Evolutionary conservation across 805 yeast genomes (phyloP), one percentile per base, ranked within the genome.

Genomic region (Metschnikowia anglica): DNA sequence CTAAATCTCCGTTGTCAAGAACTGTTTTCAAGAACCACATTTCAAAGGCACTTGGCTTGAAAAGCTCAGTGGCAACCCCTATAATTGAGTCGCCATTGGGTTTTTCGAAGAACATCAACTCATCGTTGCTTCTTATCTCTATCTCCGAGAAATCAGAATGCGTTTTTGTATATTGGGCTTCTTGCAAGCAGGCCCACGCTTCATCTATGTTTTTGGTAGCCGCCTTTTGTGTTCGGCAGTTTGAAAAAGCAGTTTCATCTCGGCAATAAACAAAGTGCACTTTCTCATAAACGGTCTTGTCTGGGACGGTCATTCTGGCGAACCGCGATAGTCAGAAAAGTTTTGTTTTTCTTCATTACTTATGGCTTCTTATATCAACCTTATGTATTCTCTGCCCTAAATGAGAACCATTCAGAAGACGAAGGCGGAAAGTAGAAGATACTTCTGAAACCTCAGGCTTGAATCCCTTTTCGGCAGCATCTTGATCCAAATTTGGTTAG

Each of bases 11-110:
- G 16, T 59, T 57, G 9, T 47, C 41, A 5, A 60, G 48, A 26
- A 68, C 39, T 8, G 67, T 54, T 26, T 53, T 44, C 37, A 64
- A 51, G 37, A 67, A 62, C 72, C 72, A 69, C 13, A 35, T 20
- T 19, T 68, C 70, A 49, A 67, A 63, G 0, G 39, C 48, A 10
- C 51, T 47, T 3, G 54, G 48, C 8, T 48, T 53, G 26, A 62
- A 58, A 2, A 32, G 34, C n/a, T 58, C 57, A 5, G 68, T 60
- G 17, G 64, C 50, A n/a, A 65, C 38, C 1, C 73, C 73, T 5
- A 55, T 54, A 13, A 51, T 34, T 10, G 41, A 31, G 13, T 41
- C 55, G 18, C 47, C 52, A 13, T 29, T 46, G 12, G 35, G 24
- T 32, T 47, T 62, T 62, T 61, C 68, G 55, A 37, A 59, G 45